phyloP scores from a whole-genome alignment of 2,329 filamentous ascomycete species.

The Sphaerulina musiva region DNA sequence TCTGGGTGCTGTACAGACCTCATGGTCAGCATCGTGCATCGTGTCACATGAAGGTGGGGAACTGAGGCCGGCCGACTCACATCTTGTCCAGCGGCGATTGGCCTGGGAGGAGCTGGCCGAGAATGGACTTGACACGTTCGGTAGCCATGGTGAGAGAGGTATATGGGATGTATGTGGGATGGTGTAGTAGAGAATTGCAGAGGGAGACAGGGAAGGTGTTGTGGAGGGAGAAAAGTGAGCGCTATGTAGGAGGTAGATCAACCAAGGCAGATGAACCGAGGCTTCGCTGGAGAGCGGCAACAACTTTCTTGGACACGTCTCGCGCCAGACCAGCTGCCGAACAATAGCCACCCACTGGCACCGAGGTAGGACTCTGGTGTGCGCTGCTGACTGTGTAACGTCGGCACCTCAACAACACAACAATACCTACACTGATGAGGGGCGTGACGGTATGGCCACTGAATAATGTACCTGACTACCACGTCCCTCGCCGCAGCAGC shows the following conservation, averaged over 20 bases:
- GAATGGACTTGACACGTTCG: conserved; percentile 78
- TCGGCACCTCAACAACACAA: not conserved
- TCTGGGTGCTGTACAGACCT: conserved; percentile 15
- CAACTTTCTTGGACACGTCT: not conserved
- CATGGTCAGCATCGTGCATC: conserved; percentile 9
- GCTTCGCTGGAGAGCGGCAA: no score
- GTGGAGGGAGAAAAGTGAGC: not conserved
- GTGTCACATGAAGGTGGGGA: conserved; percentile 36
- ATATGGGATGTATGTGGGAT: not conserved
- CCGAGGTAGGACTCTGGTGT: not conserved
- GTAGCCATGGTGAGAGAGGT: conserved; percentile 57
- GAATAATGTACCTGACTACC: no score
- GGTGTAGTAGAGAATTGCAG: not conserved
- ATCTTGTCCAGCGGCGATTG: conserved; percentile 66
- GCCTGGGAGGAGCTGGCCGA: conserved; percentile 72
- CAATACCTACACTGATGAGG: not conserved
- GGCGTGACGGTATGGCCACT: no score
- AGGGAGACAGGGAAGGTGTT: not conserved
- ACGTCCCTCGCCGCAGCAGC: conserved; percentile 17
- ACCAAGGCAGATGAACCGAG: no score
- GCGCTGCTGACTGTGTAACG: not conserved
- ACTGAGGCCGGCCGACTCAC: conserved; percentile 55
- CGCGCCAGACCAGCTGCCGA: not conserved
- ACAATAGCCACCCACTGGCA: not conserved
- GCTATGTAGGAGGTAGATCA: no score